Conservation (phyloP, 2,329 filamentous ascomycete species). For the Dothistroma pini region DNA sequence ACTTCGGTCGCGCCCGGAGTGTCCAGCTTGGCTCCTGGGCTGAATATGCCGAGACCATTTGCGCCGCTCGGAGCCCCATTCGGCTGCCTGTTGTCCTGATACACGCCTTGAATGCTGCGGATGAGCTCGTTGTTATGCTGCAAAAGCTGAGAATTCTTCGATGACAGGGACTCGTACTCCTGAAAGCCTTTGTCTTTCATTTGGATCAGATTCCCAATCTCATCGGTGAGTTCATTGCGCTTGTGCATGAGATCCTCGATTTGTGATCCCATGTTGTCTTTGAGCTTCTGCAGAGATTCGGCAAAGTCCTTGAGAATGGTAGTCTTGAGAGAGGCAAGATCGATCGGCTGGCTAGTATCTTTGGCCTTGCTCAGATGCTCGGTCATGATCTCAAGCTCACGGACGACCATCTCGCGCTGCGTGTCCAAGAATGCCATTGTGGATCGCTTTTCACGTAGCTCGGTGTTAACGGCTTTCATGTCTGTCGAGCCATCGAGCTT, state of each 20-base stretch:
- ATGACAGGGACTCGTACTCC: constrained; percentile 91
- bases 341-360: constrained; percentile 72
- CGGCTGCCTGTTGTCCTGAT: constrained; percentile 65
- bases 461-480: constrained; percentile 77
- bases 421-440: constrained; percentile 93
- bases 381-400: constrained; percentile 83
- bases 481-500: constrained; percentile 56
- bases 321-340: constrained; percentile 67
- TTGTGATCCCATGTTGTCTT: constrained; percentile 69
- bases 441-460: constrained; percentile 86
- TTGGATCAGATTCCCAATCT: constrained; percentile 75
- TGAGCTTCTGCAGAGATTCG: constrained; percentile 62
- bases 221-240: constrained; percentile 76
- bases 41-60: constrained; percentile 63
- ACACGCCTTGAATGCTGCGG: constrained; percentile 87
- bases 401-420: constrained; percentile 91
- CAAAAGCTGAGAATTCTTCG: constrained; percentile 88
- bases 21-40: constrained; percentile 24
- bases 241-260: constrained; percentile 90
- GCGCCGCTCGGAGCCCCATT: constrained; percentile 33
- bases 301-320: constrained; percentile 61
- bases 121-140: constrained; percentile 96
- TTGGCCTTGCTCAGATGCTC: constrained; percentile 86
- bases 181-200: constrained; percentile 90
- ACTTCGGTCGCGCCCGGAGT: constrained; percentile 36